A percentile compares a stretch with the other conserved stretches of the same genome.
These are phyloP conservation scores for Sinapis alba DNA, from an alignment of 441 rosid species.

Conservation along the genomic window DNA sequence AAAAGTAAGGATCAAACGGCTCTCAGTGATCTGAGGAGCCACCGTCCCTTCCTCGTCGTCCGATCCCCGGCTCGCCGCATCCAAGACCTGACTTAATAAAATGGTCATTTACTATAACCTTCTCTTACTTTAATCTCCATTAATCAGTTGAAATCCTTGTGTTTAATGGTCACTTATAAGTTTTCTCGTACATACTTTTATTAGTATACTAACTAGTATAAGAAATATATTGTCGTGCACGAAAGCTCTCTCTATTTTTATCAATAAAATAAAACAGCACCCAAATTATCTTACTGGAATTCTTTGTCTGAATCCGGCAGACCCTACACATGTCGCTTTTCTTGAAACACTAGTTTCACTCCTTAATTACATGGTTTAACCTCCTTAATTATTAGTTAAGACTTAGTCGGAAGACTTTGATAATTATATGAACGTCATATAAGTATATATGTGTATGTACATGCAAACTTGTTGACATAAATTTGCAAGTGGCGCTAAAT, in stretches of 20 bases:
- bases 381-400: constrained; percentile 18
- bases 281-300: constrained; percentile 2
- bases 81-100: constrained; percentile 1
- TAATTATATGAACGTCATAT: constrained; percentile 2
- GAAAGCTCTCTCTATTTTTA: constrained; percentile 16
- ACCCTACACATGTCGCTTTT: constrained; percentile 54
- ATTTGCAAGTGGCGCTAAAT: constrained; percentile 8
- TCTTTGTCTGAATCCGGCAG: constrained; percentile 40
- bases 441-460: constrained; percentile 7
- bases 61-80: constrained; percentile 41
- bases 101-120: constrained; percentile 8
- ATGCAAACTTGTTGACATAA: constrained; percentile 6
- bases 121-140: constrained; percentile 26
- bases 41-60: constrained; percentile 40
- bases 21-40: constrained; percentile 38
- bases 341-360: constrained; percentile 35
- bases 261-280: neutral
- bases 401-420: constrained; percentile 18
- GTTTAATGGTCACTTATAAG: constrained; percentile 20
- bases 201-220: neutral
- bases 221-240: constrained; percentile 37
- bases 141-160: constrained; percentile 30
- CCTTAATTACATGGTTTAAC: constrained; percentile 7
- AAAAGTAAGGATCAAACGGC: constrained; percentile 41
- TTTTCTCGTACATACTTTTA: neutral